Evolutionary conservation across 1,284 basidiomycete species (phyloP).

Genomic region (Ustilago hordei): DNA sequence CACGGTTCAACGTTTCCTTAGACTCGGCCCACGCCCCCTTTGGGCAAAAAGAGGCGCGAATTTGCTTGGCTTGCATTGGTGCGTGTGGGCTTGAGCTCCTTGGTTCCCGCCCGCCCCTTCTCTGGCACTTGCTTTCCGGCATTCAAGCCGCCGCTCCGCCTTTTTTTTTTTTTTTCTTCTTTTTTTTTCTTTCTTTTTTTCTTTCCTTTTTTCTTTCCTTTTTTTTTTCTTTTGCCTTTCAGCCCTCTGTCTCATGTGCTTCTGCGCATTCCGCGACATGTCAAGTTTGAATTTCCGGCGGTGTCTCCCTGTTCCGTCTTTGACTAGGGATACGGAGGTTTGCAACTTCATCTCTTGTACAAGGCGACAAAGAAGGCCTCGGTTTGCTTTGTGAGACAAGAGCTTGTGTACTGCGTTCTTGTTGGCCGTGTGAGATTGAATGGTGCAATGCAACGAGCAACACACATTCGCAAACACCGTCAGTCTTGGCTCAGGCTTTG

Average conservation of each 20-base stretch:
- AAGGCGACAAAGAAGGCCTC: too few species aligned
- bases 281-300: neutral
- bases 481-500: constrained; percentile 8
- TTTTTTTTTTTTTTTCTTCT: neutral
- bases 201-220: too few species aligned
- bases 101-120: neutral
- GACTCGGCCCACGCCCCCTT: constrained; percentile 21
- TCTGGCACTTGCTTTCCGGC: constrained; percentile 15
- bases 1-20: constrained; percentile 16
- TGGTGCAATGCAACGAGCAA: neutral
- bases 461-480: neutral
- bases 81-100: neutral
- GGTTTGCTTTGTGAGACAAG: too few species aligned
- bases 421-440: too few species aligned
- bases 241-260: neutral
- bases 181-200: too few species aligned
- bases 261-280: neutral
- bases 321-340: neutral
- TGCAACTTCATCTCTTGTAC: neutral
- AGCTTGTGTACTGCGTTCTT: too few species aligned
- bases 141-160: constrained; percentile 39
- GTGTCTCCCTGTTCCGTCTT: neutral
- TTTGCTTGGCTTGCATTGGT: constrained; percentile 5
- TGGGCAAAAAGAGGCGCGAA: constrained; percentile 1
- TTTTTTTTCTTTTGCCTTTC: neutral